Evolutionary conservation across 768 basidiomycete genomes (phyloP).

Genomic region (Naganishia vaughanmartiniae): DNA sequence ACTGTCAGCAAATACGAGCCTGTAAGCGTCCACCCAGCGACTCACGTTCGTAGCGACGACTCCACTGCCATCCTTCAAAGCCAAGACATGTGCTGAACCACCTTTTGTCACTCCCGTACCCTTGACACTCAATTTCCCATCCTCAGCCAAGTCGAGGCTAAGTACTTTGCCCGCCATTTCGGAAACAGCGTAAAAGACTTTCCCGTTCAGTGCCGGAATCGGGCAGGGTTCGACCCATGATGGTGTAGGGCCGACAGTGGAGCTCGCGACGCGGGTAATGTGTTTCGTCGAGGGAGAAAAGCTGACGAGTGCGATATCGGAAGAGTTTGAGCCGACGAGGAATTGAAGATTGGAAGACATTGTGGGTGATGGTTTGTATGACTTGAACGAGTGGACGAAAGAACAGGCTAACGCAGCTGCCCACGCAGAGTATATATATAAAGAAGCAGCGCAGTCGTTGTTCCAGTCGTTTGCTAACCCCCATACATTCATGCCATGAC

Average conservation of each 20-base stretch:
- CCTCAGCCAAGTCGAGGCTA: conserved; percentile 61
- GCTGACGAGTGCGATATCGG: conserved; percentile 62
- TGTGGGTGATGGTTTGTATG: not conserved
- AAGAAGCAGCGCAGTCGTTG: not conserved
- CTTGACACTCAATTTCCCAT: conserved; percentile 58
- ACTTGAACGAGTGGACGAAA: not conserved
- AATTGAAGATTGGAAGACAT: conserved; percentile 43
- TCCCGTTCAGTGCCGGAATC: conserved; percentile 54
- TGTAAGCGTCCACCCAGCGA: conserved; percentile 32
- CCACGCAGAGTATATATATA: not conserved
- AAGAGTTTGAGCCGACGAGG: conserved; percentile 54
- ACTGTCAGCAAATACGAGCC: conserved; percentile 1
- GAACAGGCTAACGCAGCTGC: not conserved
- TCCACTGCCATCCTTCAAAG: conserved; percentile 61
- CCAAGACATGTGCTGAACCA: conserved; percentile 56
- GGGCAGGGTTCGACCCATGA: conserved; percentile 71
- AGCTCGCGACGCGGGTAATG: conserved; percentile 54
- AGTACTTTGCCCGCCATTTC: conserved; percentile 67
- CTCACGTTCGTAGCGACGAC: conserved; percentile 72
- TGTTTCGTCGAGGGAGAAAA: conserved; percentile 61
- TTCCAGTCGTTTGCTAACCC: not conserved
- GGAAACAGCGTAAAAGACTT: conserved; percentile 63
- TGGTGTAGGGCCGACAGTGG: conserved; percentile 54
- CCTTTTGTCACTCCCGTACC: conserved; percentile 37
- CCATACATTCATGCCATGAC: not conserved